These are phyloP conservation scores for Luzula sylvatica DNA, from an alignment of 176 grass and related monocot genomes.

Conservation along the genomic window DNA sequence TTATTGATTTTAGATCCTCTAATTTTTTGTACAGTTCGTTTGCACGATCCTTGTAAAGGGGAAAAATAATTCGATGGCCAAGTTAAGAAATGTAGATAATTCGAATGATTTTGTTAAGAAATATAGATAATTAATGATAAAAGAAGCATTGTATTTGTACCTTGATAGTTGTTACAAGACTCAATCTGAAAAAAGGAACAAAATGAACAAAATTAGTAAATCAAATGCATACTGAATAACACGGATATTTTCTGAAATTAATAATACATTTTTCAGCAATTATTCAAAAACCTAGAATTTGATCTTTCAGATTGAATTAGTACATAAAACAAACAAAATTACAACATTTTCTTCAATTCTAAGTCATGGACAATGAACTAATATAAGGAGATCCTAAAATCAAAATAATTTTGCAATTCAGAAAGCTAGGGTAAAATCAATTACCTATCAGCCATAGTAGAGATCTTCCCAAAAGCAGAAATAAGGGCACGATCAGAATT, in stretches of 20 bases:
- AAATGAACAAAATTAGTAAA: slow-evolving; percentile 2
- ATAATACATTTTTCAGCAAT: too few relatives aligned
- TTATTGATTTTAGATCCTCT: slow-evolving; percentile 80
- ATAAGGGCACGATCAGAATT: slow-evolving; percentile 80
- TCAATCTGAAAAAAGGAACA: slow-evolving; percentile 43
- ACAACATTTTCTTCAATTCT: background rate
- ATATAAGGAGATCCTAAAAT: background rate
- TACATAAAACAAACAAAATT: background rate
- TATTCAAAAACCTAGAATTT: too few relatives aligned
- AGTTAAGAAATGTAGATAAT: background rate
- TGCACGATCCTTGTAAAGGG: slow-evolving; percentile 52
- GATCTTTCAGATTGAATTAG: background rate
- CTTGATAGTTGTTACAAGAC: slow-evolving; percentile 83
- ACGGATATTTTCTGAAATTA: too few relatives aligned
- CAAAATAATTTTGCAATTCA: background rate
- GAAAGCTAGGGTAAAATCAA: slow-evolving; percentile 5
- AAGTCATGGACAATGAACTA: slow-evolving; percentile 4
- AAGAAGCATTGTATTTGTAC: slow-evolving; percentile 21
- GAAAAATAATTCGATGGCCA: background rate
- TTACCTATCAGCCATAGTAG: slow-evolving; percentile 82
- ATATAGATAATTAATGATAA: slow-evolving; percentile 1
- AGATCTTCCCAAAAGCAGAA: slow-evolving; percentile 70
- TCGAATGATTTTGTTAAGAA: background rate
- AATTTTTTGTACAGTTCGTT: slow-evolving; percentile 96
- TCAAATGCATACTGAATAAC: too few relatives aligned